Evolutionary conservation across 257 asterid species (phyloP), one percentile per base, ranked within the genome.

Genomic region (Fraxinus anomala): DNA sequence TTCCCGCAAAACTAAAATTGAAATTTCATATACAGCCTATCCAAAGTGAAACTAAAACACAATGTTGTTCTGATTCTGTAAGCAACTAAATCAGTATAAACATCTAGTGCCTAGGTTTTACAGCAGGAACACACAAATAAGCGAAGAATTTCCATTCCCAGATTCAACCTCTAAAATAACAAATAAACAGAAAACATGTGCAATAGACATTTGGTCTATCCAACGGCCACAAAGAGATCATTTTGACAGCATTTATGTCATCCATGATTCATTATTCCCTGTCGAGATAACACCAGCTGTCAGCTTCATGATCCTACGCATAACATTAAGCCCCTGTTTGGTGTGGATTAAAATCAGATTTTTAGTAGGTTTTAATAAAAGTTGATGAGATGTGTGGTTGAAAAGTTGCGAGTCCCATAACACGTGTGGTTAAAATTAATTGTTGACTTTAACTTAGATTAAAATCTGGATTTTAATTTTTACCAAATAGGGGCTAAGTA

Each of bases 71-170:
- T 63, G 67, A 74, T 79, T 83, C 75, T 83, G 84, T 74, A 28
- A 83, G 83, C 86, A 88, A 81, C 93, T 86, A 89, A 83, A 80
- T 77, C 78, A 75, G 81, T 90, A 88, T 87, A 26, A 82, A 88
- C 89, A 90, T 65, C 90, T 86, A 89, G 87, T 26, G 24, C 79
- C 96, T 86, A 89, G 75, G 76, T 88, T 85, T 81, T 88, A 87
- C 90, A 82, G 76, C 86, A 80, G 78, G 73, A 81, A 81, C 87
- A 81, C 87, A 77, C 73, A 77, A 68, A 80, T 80, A 80, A 80
- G 78, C 47, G 81, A 83, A 83, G 74, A 79, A 76, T 72, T 87
- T 83, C 70, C 81, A 71, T 56, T 68, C 89, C 74, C 84, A 79
- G 73, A 78, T 80, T 68, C 34, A 33, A 59, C 81, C 75, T 79